Conservation (phyloP, 2,329 filamentous ascomycete species). For the Chaetoscypha palmicola region DNA sequence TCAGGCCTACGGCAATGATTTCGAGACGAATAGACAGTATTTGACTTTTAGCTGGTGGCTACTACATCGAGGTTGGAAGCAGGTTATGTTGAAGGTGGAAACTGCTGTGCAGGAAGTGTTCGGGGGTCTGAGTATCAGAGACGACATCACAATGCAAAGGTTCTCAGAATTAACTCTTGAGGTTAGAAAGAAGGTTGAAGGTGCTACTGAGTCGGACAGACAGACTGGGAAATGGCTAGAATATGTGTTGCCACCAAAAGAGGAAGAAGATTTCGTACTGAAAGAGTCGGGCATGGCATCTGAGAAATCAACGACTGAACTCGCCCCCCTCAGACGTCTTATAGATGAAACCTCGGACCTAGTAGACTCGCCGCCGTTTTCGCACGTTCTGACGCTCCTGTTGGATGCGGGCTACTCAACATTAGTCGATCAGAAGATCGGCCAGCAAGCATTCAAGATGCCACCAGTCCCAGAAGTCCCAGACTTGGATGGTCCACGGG, state of each 20-base stretch:
- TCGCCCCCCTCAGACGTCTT: constrained; percentile 64
- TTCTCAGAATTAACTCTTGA: constrained; percentile 76
- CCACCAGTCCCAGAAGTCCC: constrained; percentile 31
- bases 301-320: constrained; percentile 32
- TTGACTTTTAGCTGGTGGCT: constrained; percentile 98
- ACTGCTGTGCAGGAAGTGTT: constrained; percentile 85
- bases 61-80: constrained; percentile 80
- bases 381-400: constrained; percentile 75
- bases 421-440: constrained; percentile 76
- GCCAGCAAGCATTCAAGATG: constrained; percentile 68
- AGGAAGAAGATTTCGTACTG: constrained; percentile 77
- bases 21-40: constrained; percentile 91
- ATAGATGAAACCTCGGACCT: constrained; percentile 95
- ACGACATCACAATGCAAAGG: constrained; percentile 74
- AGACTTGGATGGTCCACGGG: constrained; percentile 26
- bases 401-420: constrained; percentile 83
- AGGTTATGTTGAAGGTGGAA: constrained; percentile 74
- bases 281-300: constrained; percentile 71
- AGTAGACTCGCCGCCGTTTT: constrained; percentile 87
- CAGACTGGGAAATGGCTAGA: constrained; percentile 61
- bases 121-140: constrained; percentile 78
- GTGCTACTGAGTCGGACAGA: constrained; percentile 57
- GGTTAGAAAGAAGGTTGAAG: constrained; percentile 80
- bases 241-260: constrained; percentile 71
- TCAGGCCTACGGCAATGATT: constrained; percentile 82